Evolutionary conservation across 129 eudicot genomes (phyloP).

Genomic region (Flaveria linearis): DNA sequence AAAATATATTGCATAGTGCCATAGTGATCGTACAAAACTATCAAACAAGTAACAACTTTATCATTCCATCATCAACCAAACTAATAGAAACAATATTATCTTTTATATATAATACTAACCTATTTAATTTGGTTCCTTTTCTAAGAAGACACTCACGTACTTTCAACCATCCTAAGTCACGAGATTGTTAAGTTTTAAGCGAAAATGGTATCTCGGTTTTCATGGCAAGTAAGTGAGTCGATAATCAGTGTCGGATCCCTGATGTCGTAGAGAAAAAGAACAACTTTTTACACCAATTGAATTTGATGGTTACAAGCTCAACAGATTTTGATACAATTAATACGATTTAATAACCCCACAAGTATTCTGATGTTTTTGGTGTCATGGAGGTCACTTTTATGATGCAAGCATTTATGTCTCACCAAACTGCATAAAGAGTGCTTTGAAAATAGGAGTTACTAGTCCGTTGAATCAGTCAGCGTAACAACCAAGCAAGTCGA

Average conservation of each 20-base stretch:
- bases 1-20: no score
- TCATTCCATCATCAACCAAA: no score
- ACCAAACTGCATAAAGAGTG: slow-evolving; percentile 7
- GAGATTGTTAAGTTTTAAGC: background rate
- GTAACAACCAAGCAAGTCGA: background rate
- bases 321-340: background rate
- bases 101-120: no score
- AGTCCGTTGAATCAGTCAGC: background rate
- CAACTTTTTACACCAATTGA: background rate
- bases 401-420: slow-evolving; percentile 6
- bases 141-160: background rate
- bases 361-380: slow-evolving; percentile 11
- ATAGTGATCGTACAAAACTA: no score
- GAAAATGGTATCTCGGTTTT: background rate
- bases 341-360: background rate
- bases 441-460: background rate
- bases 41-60: no score
- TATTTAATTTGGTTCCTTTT: background rate
- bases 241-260: background rate
- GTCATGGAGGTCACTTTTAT: background rate
- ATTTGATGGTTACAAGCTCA: slow-evolving; percentile 5
- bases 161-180: background rate
- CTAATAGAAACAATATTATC: no score
- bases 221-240: background rate
- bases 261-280: background rate